These are phyloP conservation scores for Pachysandra terminalis DNA, from an alignment of 164 flowering plant species.

Conservation along the genomic window DNA sequence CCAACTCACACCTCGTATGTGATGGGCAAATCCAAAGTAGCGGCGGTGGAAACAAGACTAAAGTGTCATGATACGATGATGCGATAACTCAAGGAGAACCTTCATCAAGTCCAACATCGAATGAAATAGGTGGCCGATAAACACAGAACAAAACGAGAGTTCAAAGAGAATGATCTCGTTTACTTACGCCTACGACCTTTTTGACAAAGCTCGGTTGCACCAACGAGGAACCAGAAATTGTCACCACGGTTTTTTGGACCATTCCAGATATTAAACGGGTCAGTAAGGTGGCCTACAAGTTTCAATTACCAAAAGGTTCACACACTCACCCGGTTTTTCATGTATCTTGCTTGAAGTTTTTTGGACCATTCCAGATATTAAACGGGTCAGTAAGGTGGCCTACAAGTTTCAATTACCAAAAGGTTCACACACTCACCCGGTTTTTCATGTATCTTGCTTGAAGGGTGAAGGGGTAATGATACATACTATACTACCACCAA, in stretches of 20 bases:
- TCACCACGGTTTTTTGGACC: slow-evolving; percentile 5
- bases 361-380: slow-evolving; percentile 2
- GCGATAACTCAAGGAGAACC: neutral
- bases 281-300: slow-evolving; percentile 3
- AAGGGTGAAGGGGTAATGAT: neutral
- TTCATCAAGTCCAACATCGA: neutral
- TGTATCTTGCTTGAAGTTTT: slow-evolving; percentile 1
- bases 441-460: slow-evolving; percentile 1
- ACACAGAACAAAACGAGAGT: neutral
- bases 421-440: neutral
- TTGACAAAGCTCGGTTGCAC: neutral
- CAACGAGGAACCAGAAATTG: slow-evolving; percentile 1
- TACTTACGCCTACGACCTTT: neutral
- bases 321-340: slow-evolving; percentile 3
- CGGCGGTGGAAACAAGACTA: neutral
- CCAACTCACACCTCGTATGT: neutral
- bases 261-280: neutral
- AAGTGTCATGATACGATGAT: neutral
- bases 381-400: neutral
- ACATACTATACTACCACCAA: neutral
- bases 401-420: slow-evolving; percentile 1
- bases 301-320: neutral
- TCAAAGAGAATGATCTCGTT: neutral
- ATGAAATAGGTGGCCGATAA: neutral
- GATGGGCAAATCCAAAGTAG: neutral